Base-by-base conservation (phyloP, 495 filamentous ascomycete genomes). In the Hypoxylon trugodes region DNA sequence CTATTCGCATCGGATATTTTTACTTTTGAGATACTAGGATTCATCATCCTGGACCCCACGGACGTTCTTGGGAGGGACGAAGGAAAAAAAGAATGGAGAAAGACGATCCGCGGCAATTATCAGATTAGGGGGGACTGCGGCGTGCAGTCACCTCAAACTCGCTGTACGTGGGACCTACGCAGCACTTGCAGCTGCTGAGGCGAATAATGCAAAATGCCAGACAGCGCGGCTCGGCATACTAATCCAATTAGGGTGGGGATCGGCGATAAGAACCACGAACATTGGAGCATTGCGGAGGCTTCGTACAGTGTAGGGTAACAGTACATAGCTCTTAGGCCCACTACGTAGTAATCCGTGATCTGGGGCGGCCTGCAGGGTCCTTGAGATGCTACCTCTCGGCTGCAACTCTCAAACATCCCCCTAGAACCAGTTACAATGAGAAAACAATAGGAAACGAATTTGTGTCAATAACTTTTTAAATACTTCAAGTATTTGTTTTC, bases 321-420 rank as follows among this genome's bases (percentile, higher is more conserved):
- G 50, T 62, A 49, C 7, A 16, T 28, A 40, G 16, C 18, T 46
- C 25, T 58, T 65, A 65, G 46, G 53, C 60, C 51, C 60, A 63
- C 3, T 38, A 2, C 19, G 2, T 10, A 30, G 4, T 5, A 38
- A 47, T 33, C 10, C 21, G 55, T 43, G 35, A 42, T 43, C 28
- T 25, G 18, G 12, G n/a, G 10, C 33, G 7, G 28, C 45, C 9
- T 57, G 43, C 53, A 64, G 52, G 60, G 60, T 57, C 46, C 56
- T 16, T 33, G 4, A 45, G 41, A 53, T 61, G 40, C 41, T 40
- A 61, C 42, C 42, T 28, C 51, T 41, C 42, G 36, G 42, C 59
- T 56, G 59, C 59, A 62, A 24, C 43, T 56, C 15, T 62, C 42
- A 62, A 62, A 62, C 59, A 62, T 6, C 41, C 59, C n/a, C 59